Base-by-base conservation (phyloP, 2,329 filamentous ascomycete genomes). In the Fusarium annulatum region DNA sequence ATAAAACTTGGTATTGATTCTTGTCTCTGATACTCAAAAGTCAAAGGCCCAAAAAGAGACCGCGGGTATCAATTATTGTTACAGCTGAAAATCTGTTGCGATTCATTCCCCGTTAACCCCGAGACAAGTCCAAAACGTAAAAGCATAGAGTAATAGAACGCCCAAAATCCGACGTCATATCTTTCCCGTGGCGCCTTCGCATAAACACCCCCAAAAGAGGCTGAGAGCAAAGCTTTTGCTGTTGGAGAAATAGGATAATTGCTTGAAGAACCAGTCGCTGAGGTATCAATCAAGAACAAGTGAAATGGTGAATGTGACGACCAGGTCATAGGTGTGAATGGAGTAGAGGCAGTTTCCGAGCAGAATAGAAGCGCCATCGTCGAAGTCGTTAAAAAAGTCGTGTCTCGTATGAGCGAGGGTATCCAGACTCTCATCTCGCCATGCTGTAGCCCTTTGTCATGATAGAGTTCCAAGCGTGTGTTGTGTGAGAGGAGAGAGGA, bases 51-150 rank as follows among this genome's bases (percentile, higher is more conserved):
- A 30, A 38, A 61, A 60, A 71, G 36, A 56, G 53, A 63, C 71
- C 48, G 58, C 62, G 71, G 71, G 71, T 73, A 73, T 73, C 71
- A 62, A 74, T 74, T 67, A 30, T 65, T 72, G 42, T 73, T 55
- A 73, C 71, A 73, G 49, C 43, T 59, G 51, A 64, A 73, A 64
- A 39, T 46, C 45, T 59, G 19, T 43, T 34, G 34, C 51, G 38
- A 65, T 52, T 48, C 36, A 34, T 69, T 69, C 51, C 66, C 52
- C 30, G 33, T 23, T 63, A 64, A 63, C 45, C 52, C 51, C 45
- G 41, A 70, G 59, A 69, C 59, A 70, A 70, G 65, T 28, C 19
- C 61, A 38, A 65, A 55, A 59, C 67, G 52, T 63, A 68, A 55
- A 71, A 67, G 60, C 23, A 57, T 45, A 43, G 26, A 41, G 39